Percentiles rank a stretch among this genome's conserved stretches.
These are phyloP conservation scores for Pichia sp. DNA, from an alignment of 1,139 yeast genomes.

Conservation along the genomic window DNA sequence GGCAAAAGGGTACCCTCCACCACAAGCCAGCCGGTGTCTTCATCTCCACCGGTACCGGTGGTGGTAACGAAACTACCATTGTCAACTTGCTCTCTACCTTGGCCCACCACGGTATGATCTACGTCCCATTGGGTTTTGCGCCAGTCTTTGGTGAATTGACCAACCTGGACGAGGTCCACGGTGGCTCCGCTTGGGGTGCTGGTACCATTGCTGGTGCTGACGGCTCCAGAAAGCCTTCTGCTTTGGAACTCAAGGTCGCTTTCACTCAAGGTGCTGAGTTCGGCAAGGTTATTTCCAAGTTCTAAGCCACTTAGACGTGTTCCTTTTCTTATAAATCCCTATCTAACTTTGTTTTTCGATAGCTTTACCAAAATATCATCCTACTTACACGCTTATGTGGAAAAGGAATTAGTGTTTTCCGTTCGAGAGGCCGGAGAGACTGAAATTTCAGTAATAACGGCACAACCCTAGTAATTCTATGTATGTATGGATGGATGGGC, in stretches of 20 bases:
- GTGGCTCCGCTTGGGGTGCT: conserved; percentile 89
- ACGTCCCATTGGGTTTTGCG: conserved; percentile 76
- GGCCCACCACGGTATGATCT: conserved; percentile 77
- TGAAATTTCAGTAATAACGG: too few species aligned
- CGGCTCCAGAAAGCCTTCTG: conserved; percentile 71
- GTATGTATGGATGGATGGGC: too few species aligned
- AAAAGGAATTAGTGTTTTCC: too few species aligned
- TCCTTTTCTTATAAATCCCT: too few species aligned
- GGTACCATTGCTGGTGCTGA: conserved; percentile 76
- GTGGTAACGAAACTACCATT: conserved; percentile 75
- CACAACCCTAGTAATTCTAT: too few species aligned
- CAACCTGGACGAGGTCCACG: conserved; percentile 66
- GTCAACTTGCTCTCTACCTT: conserved; percentile 62
- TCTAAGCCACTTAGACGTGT: conserved; percentile 4
- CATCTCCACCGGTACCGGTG: conserved; percentile 79
- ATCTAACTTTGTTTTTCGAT: too few species aligned
- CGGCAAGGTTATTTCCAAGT: conserved; percentile 38
- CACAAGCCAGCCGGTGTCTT: conserved; percentile 78
- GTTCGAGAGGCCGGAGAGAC: too few species aligned
- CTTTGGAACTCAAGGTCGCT: conserved; percentile 62
- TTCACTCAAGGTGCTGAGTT: conserved; percentile 60
- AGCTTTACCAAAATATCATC: too few species aligned
- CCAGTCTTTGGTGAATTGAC: conserved; percentile 54
- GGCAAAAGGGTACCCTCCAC: conserved; percentile 71
- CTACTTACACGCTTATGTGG: too few species aligned